Conservation (phyloP, 108 stramenopile species). For the Heterococcus sp. region DNA sequence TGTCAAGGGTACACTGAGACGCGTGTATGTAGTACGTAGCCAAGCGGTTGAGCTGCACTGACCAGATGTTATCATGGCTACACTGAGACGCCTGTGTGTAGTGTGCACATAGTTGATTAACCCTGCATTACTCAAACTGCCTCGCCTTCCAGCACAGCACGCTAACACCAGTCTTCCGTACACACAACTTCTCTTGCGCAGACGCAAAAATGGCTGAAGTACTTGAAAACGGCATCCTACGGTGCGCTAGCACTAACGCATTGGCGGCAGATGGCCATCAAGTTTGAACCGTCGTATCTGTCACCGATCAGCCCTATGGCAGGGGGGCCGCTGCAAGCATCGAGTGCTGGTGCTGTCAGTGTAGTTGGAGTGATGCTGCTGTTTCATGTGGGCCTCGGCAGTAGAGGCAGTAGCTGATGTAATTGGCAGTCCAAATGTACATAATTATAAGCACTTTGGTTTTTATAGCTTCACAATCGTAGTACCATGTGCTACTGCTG, state of each 20-base stretch:
- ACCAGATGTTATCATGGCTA: too few species aligned
- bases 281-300: neutral
- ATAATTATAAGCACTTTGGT: too few species aligned
- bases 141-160: too few species aligned
- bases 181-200: neutral
- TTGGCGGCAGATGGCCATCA: neutral
- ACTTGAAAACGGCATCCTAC: neutral
- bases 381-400: neutral
- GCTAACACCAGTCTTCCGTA: too few species aligned
- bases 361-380: neutral
- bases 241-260: neutral
- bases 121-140: too few species aligned
- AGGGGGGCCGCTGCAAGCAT: neutral
- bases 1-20: too few species aligned
- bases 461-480: too few species aligned
- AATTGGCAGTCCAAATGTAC: neutral
- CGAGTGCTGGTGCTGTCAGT: neutral
- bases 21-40: too few species aligned
- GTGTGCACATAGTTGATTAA: too few species aligned
- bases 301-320: neutral
- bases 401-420: neutral
- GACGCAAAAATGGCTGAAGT: neutral
- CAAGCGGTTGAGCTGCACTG: too few species aligned
- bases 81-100: too few species aligned
- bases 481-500: too few species aligned